A percentile compares a stretch with the other conserved stretches of the same genome.
These are phyloP conservation scores for Aspergillus puulaauensis DNA, from an alignment of 2,329 filamentous ascomycete genomes.

Conservation along the genomic window DNA sequence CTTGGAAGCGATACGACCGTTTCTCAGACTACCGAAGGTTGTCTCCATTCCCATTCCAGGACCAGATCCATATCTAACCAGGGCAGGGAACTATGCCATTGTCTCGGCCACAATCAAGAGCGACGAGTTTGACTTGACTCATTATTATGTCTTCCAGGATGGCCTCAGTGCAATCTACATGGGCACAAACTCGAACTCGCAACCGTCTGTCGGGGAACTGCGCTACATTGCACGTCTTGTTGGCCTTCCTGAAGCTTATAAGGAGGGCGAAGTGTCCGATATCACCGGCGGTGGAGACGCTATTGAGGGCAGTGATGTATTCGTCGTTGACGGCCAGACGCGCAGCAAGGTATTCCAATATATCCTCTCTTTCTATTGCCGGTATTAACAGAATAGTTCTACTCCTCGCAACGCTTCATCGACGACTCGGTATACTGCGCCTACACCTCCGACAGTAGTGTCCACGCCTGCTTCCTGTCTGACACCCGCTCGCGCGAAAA, in stretches of 20 bases:
- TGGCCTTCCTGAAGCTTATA: neutral
- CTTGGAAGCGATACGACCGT: neutral
- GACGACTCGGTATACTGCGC: slow-evolving; percentile 7
- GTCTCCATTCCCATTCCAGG: neutral
- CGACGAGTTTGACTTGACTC: slow-evolving; percentile 1
- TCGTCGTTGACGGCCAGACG: neutral
- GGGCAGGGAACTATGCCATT: neutral
- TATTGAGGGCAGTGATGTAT: slow-evolving; percentile 5
- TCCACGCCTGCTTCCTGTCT: slow-evolving; percentile 4
- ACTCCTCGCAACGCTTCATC: slow-evolving; percentile 7
- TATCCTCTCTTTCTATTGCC: neutral
- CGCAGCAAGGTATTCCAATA: neutral
- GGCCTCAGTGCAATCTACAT: slow-evolving; percentile 3
- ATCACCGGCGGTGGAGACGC: neutral
- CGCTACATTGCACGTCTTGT: slow-evolving; percentile 6
- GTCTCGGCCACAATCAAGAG: neutral
- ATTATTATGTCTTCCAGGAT: slow-evolving; percentile 6
- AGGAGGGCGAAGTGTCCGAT: neutral
- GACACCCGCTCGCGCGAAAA: slow-evolving; percentile 3
- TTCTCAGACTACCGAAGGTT: neutral
- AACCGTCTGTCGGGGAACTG: slow-evolving; percentile 3
- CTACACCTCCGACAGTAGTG: neutral
- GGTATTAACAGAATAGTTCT: neutral
- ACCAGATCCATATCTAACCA: neutral
- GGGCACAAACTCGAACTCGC: neutral